phyloP scores from a whole-genome alignment of 129 eudicot genomes.

The Sambucus nigra region DNA sequence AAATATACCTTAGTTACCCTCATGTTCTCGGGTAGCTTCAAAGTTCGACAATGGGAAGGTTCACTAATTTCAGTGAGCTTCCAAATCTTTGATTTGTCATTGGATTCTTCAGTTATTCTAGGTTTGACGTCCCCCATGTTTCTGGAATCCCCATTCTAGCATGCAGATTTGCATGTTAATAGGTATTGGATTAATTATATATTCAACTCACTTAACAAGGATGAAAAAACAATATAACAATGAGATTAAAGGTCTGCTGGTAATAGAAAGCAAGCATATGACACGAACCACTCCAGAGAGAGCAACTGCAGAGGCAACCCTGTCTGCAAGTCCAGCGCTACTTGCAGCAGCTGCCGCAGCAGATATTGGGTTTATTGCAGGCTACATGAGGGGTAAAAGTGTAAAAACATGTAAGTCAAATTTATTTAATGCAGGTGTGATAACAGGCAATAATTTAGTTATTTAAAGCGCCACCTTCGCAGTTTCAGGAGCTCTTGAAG shows the following conservation, averaged over 20 bases:
- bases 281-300: conserved; percentile 55
- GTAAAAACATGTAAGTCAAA: background rate
- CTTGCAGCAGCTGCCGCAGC: conserved; percentile 40
- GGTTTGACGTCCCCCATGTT: conserved; percentile 70
- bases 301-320: conserved; percentile 54
- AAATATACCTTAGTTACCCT: conserved; percentile 67
- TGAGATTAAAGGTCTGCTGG: background rate
- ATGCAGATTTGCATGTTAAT: background rate
- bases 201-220: background rate
- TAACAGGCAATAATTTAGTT: background rate
- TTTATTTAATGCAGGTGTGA: background rate
- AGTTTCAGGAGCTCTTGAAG: conserved; percentile 57
- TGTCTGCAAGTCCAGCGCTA: conserved; percentile 54
- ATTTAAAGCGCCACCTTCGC: conserved; percentile 37
- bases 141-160: conserved; percentile 72
- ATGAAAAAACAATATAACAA: background rate
- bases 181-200: background rate
- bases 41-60: conserved; percentile 79
- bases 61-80: conserved; percentile 66
- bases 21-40: conserved; percentile 75
- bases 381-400: conserved; percentile 36
- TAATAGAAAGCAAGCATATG: conserved; percentile 14
- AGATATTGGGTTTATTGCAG: conserved; percentile 46
- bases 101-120: conserved; percentile 67
- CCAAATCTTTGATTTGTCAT: conserved; percentile 85